Evolutionary conservation across 2,329 filamentous ascomycete genomes (phyloP).

Genomic region (Beauveria sp.): DNA sequence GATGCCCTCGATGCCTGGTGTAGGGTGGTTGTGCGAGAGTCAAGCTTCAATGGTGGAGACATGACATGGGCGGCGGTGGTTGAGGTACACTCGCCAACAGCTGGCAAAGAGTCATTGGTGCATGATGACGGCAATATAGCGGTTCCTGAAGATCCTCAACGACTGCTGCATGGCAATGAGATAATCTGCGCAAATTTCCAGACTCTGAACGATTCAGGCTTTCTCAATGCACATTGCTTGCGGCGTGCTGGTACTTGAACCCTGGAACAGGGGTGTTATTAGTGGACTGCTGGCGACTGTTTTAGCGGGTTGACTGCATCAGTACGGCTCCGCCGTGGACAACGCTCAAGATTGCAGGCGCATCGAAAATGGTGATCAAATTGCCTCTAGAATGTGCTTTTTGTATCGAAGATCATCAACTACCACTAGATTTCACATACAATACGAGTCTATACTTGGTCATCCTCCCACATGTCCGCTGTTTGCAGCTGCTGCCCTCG

Average conservation of each 20-base stretch:
- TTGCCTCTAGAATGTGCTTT: not conserved
- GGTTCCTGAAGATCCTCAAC: too few relatives aligned
- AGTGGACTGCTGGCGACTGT: not conserved
- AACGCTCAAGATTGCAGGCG: not conserved
- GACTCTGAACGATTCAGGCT: not conserved
- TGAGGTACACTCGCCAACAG: not conserved
- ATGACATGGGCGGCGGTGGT: too few relatives aligned
- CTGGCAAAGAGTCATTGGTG: not conserved
- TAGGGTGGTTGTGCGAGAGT: not conserved
- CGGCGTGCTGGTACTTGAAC: not conserved
- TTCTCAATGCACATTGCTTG: not conserved
- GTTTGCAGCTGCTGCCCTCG: not conserved
- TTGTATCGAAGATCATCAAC: too few relatives aligned
- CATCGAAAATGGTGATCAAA: not conserved
- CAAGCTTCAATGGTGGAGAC: not conserved
- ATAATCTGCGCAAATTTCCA: not conserved
- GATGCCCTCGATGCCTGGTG: too few relatives aligned
- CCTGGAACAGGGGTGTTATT: not conserved
- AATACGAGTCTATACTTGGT: too few relatives aligned
- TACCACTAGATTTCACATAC: too few relatives aligned
- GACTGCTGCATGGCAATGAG: not conserved
- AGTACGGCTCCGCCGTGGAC: not conserved
- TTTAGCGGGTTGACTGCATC: not conserved
- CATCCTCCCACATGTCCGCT: not conserved
- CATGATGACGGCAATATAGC: not conserved